phyloP scores from a whole-genome alignment of 495 filamentous ascomycete genomes.

The Astrothelium subdiscretum region DNA sequence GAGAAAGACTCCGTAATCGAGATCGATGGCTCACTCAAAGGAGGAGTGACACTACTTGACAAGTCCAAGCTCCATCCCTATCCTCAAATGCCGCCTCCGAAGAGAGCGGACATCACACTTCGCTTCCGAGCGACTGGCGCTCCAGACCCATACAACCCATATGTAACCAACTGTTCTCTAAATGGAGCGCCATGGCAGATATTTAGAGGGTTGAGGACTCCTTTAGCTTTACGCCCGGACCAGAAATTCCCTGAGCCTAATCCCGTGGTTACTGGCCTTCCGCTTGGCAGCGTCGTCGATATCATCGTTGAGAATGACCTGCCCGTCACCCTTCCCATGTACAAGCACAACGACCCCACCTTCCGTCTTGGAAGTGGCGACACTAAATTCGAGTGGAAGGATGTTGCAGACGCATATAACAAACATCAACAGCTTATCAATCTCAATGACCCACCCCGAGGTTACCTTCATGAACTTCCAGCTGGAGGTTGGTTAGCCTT shows the following conservation, averaged over 20 bases:
- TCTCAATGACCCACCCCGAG: not conserved
- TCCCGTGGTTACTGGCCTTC: not conserved
- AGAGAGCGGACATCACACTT: not conserved
- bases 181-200: not conserved
- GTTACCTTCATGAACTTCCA: not conserved
- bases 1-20: not conserved
- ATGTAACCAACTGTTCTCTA: not conserved
- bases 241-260: not conserved
- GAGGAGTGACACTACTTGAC: not conserved
- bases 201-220: not conserved
- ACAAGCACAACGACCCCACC: not conserved
- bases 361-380: not conserved
- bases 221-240: not conserved
- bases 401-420: not conserved
- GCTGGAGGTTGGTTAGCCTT: not conserved
- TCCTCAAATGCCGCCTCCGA: not conserved
- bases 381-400: not conserved
- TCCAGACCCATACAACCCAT: not conserved
- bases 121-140: not conserved
- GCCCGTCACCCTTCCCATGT: not conserved
- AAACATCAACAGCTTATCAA: not conserved
- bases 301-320: not conserved
- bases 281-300: not conserved
- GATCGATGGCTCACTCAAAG: not conserved
- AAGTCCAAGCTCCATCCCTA: not conserved